phyloP scores from a whole-genome alignment of 2,329 filamentous ascomycete species.

The Pseudopyrenochaeta lycopersici region DNA sequence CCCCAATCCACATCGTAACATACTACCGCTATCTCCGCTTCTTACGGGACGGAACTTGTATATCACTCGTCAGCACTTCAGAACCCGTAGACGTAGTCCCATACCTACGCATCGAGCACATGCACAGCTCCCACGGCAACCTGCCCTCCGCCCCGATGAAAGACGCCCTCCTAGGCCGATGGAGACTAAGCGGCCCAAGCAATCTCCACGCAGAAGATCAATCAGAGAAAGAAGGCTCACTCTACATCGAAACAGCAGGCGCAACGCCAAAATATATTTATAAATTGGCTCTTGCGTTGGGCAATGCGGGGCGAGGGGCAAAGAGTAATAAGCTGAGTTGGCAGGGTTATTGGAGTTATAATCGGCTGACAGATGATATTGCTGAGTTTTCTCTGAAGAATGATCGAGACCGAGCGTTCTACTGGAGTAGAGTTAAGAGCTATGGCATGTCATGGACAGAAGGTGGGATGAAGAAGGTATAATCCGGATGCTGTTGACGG shows the following conservation, averaged over 20 bases:
- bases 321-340: constrained; percentile 89
- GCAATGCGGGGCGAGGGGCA: constrained; percentile 65
- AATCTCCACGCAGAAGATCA: constrained; percentile 11
- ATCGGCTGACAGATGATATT: constrained; percentile 89
- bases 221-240: constrained; percentile 42
- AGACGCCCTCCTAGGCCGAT: constrained; percentile 71
- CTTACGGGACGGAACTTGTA: constrained; percentile 85
- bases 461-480: constrained; percentile 16
- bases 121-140: constrained; percentile 58
- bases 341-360: constrained; percentile 92
- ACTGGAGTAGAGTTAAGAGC: constrained; percentile 69
- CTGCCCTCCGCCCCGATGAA: constrained; percentile 69
- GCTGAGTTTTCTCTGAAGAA: constrained; percentile 77
- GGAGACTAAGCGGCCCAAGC: constrained; percentile 67
- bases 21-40: constrained; percentile 98
- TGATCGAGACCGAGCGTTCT: constrained; percentile 67
- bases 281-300: constrained; percentile 78
- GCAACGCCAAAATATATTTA: constrained; percentile 82
- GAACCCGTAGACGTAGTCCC: constrained; percentile 91
- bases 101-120: constrained; percentile 76
- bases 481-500: neutral
- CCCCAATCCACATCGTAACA: constrained; percentile 92
- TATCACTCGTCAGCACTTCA: constrained; percentile 80
- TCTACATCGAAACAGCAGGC: constrained; percentile 89
- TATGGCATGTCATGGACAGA: constrained; percentile 58